Evolutionary conservation across 2,329 filamentous ascomycete genomes (phyloP).

Genomic region (Penicillium sp.): DNA sequence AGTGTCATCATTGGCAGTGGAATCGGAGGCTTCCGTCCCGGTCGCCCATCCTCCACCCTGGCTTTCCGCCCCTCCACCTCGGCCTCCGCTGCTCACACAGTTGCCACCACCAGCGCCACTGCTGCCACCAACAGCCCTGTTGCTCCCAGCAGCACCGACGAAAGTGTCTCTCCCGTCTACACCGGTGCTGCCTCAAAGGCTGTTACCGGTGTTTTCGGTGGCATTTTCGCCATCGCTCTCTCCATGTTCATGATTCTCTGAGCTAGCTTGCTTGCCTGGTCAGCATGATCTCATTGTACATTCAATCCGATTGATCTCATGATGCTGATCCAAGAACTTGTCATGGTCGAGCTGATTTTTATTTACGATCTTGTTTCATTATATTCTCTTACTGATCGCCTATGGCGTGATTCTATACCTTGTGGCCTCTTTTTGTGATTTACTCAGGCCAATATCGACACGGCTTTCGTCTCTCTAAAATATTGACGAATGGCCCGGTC

Average conservation of each 20-base stretch:
- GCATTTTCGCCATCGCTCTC: constrained; percentile 14
- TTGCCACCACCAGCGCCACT: constrained; percentile 1
- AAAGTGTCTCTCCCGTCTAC: constrained; percentile 14
- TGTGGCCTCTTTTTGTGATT: constrained; percentile 9
- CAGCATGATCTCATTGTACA: constrained; percentile 8
- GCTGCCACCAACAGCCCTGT: background rate
- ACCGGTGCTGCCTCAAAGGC: constrained; percentile 14
- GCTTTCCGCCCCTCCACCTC: constrained; percentile 7
- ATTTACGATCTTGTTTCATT: constrained; percentile 5
- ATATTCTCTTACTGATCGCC: constrained; percentile 1
- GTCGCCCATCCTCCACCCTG: constrained; percentile 13
- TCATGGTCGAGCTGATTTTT: background rate
- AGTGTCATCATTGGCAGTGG: constrained; percentile 1
- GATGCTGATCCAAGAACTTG: constrained; percentile 5
- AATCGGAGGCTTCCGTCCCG: constrained; percentile 6
- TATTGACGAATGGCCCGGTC: background rate
- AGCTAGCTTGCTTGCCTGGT: constrained; percentile 1
- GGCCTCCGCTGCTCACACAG: constrained; percentile 2
- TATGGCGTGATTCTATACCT: constrained; percentile 9
- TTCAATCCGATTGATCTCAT: constrained; percentile 5
- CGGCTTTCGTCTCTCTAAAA: background rate
- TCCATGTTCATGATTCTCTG: constrained; percentile 12
- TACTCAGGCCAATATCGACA: constrained; percentile 3
- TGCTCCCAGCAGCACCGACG: constrained; percentile 6
- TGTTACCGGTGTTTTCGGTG: constrained; percentile 5